A percentile compares a stretch with the other conserved stretches of the same genome.
Evolutionary conservation across 208 protist species (phyloP).

Genomic region (Trypanosoma avium): DNA sequence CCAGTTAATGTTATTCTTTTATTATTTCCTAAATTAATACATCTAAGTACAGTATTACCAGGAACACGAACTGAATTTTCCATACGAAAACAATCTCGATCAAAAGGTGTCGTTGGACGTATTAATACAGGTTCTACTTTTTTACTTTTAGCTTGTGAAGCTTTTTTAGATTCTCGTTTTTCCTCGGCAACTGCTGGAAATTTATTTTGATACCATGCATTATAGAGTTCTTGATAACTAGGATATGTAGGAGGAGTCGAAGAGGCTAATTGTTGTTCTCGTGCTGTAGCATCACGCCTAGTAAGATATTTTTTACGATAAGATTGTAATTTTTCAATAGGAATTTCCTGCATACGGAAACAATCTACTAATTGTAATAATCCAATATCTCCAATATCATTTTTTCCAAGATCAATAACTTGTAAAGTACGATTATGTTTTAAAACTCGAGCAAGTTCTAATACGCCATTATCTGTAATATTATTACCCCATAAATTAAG

Average conservation of each 20-base stretch:
- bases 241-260: conserved; percentile 41
- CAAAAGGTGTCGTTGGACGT: conserved; percentile 61
- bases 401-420: conserved; percentile 81
- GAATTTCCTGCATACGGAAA: conserved; percentile 73
- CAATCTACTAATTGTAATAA: conserved; percentile 59
- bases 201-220: conserved; percentile 36
- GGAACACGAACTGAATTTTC: conserved; percentile 55
- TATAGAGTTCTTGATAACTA: conserved; percentile 77
- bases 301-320: conserved; percentile 53
- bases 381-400: conserved; percentile 73
- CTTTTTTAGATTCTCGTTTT: conserved; percentile 31
- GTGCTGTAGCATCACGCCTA: conserved; percentile 46
- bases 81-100: conserved; percentile 77
- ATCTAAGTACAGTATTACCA: conserved; percentile 83
- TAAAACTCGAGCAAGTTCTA: conserved; percentile 55
- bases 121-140: conserved; percentile 24
- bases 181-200: conserved; percentile 18
- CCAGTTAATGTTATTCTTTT: conserved; percentile 51
- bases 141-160: conserved; percentile 23
- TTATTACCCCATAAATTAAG: conserved; percentile 89
- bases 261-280: conserved; percentile 46
- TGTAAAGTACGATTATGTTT: conserved; percentile 56
- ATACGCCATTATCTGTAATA: conserved; percentile 73
- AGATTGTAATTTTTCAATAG: conserved; percentile 42
- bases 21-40: conserved; percentile 82